Evolutionary conservation across 371 early-diverging fungal genomes (phyloP).

Genomic region (Rhizomucor pusillus): DNA sequence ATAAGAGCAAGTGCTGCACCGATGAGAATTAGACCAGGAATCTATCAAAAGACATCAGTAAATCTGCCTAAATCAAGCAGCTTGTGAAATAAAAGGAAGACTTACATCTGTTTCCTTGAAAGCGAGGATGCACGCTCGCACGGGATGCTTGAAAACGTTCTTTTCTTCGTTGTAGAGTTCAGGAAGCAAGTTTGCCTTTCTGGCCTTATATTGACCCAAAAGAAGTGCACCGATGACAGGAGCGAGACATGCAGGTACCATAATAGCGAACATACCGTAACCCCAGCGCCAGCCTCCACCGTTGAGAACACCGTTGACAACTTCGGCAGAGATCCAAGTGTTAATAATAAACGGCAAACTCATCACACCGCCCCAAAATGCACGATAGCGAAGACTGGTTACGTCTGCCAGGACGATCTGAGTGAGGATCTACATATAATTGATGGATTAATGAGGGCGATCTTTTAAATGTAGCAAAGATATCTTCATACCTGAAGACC

Average conservation of each 20-base stretch:
- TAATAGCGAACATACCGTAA: slow-evolving; percentile 22
- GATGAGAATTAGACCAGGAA: slow-evolving; percentile 17
- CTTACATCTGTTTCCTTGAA: slow-evolving; percentile 17
- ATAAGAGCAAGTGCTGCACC: slow-evolving; percentile 18
- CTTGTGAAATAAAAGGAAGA: not conserved
- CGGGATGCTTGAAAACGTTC: slow-evolving; percentile 16
- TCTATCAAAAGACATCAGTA: not conserved
- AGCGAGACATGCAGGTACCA: slow-evolving; percentile 18
- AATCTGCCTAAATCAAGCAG: not conserved
- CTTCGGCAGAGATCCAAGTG: slow-evolving; percentile 9
- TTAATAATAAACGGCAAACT: slow-evolving; percentile 18
- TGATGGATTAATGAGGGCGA: not conserved
- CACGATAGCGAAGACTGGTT: slow-evolving; percentile 18
- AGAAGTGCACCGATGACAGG: slow-evolving; percentile 14
- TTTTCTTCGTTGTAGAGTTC: slow-evolving; percentile 4
- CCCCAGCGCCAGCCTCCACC: slow-evolving; percentile 21
- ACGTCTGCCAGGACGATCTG: slow-evolving; percentile 10
- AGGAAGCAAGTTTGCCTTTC: slow-evolving; percentile 6
- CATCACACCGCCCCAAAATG: slow-evolving; percentile 14
- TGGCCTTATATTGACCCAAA: slow-evolving; percentile 17
- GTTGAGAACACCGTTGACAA: slow-evolving; percentile 7
- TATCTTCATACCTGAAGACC: slow-evolving; percentile 14
- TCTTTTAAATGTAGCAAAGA: not conserved
- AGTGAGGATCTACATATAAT: slow-evolving; percentile 3
- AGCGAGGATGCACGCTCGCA: slow-evolving; percentile 1